Conservation (phyloP, 2,329 filamentous ascomycete genomes). For the Paecilomyces formosus region DNA sequence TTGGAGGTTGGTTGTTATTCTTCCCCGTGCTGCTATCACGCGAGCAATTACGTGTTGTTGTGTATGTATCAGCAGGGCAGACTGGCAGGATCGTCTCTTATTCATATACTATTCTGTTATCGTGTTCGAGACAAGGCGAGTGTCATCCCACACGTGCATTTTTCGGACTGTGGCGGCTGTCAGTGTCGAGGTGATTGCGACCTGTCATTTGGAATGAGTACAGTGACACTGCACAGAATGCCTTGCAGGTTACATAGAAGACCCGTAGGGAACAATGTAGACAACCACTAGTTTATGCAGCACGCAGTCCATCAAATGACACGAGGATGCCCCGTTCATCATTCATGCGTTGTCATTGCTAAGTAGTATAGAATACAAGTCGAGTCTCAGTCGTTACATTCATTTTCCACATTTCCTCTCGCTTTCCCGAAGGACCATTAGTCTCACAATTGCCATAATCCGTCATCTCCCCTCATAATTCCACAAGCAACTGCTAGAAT, state of each 20-base stretch:
- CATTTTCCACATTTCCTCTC: neutral
- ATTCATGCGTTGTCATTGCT: neutral
- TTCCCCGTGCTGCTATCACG: neutral
- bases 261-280: too few relatives aligned
- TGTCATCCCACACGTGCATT: neutral
- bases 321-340: neutral
- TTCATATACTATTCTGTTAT: neutral
- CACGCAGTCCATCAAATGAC: neutral
- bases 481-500: neutral
- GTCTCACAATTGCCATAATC: neutral
- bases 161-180: neutral
- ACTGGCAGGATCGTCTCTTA: neutral
- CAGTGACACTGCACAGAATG: too few relatives aligned
- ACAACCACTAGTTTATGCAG: too few relatives aligned
- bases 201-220: too few relatives aligned
- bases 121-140: neutral
- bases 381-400: neutral
- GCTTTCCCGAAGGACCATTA: neutral
- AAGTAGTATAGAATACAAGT: neutral
- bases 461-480: neutral
- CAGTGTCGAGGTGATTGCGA: too few relatives aligned
- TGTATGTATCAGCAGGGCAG: neutral
- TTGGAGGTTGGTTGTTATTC: neutral
- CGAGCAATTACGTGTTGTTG: neutral
- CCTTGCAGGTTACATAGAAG: too few relatives aligned